Percentiles rank a stretch among this genome's conserved stretches.
These are phyloP conservation scores for Tetrapisispora pingtungensis DNA, from an alignment of 805 yeast species.

Conservation along the genomic window DNA sequence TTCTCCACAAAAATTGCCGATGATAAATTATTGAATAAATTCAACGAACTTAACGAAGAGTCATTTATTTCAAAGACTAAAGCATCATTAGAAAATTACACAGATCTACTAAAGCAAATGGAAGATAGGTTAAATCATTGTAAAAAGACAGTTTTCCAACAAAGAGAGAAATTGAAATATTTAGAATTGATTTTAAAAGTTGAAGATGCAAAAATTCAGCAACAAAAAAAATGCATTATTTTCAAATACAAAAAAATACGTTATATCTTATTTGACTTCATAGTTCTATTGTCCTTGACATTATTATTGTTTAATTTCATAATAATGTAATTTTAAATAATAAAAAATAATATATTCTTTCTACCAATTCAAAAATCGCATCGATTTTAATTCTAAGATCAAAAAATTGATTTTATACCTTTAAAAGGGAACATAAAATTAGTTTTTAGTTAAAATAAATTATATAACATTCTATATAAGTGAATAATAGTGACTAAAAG, in stretches of 20 bases:
- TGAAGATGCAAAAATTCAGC: constrained; percentile 6
- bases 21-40: constrained; percentile 18
- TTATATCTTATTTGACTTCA: constrained; percentile 6
- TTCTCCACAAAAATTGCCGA: constrained; percentile 22
- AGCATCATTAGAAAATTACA: constrained; percentile 8
- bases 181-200: constrained; percentile 19
- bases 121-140: constrained; percentile 20
- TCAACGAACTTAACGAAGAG: constrained; percentile 18
- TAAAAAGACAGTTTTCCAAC: constrained; percentile 12
- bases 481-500: too few species aligned
- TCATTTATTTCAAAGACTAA: constrained; percentile 19
- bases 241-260: constrained; percentile 1
- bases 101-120: constrained; percentile 20
- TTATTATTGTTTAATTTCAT: neutral
- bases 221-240: constrained; percentile 3
- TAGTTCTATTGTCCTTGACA: neutral
- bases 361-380: too few species aligned
- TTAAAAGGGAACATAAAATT: too few species aligned
- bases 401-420: neutral
- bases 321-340: neutral
- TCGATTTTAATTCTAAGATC: too few species aligned
- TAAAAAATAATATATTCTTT: too few species aligned
- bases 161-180: constrained; percentile 20
- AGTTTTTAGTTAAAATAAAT: too few species aligned
- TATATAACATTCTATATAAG: too few species aligned